Conservation (phyloP, 352 stramenopile species). For the Globisporangium orthogonon region DNA sequence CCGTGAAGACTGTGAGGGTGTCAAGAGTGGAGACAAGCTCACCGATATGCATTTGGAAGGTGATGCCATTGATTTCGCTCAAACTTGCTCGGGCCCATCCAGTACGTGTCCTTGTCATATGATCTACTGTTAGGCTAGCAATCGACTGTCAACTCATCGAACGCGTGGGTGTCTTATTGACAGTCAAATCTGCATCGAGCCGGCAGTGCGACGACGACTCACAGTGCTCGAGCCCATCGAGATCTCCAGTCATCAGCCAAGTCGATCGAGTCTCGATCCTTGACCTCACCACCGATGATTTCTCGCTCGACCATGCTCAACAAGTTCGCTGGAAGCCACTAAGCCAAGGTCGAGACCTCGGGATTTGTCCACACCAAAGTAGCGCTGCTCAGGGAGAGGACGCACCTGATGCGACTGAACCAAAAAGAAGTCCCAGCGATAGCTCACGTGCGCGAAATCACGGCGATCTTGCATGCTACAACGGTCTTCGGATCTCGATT, state of each 20-base stretch:
- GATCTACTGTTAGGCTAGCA: neutral
- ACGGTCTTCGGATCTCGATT: conserved; percentile 1
- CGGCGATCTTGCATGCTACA: neutral
- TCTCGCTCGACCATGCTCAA: neutral
- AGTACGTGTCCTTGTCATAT: conserved; percentile 2
- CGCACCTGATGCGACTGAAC: neutral
- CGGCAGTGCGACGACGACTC: conserved; percentile 1
- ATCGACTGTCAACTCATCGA: too few species aligned
- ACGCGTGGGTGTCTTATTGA: neutral
- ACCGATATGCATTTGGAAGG: neutral
- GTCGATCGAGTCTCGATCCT: neutral
- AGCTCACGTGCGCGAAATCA: neutral
- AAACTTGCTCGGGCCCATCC: conserved; percentile 7
- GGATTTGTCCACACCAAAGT: neutral
- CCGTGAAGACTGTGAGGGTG: neutral
- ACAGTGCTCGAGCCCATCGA: neutral
- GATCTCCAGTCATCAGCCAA: conserved; percentile 2
- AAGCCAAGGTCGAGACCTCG: neutral
- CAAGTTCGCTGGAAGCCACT: neutral
- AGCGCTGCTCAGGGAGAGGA: neutral
- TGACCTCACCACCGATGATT: neutral
- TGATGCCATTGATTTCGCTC: neutral
- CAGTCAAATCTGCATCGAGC: conserved; percentile 7
- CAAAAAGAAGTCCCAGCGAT: neutral
- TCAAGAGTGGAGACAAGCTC: neutral